These are phyloP conservation scores for Kregervanrija fluxuum DNA, from an alignment of 805 yeast genomes.

Conservation along the genomic window DNA sequence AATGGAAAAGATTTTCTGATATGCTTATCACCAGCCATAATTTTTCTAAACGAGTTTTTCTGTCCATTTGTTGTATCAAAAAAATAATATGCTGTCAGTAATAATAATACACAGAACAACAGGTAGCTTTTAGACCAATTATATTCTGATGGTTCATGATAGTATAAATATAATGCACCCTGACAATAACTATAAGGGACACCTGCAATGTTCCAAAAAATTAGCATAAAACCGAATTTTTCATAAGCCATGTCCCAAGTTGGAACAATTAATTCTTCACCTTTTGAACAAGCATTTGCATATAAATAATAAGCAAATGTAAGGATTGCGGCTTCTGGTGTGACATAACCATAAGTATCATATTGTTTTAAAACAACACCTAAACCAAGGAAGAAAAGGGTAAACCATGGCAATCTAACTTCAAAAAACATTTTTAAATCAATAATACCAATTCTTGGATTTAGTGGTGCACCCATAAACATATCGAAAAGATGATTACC, in stretches of 20 bases:
- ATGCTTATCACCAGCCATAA: slow-evolving; percentile 68
- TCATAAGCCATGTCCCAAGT: slow-evolving; percentile 99
- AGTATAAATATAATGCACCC: slow-evolving; percentile 74
- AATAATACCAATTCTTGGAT: slow-evolving; percentile 88
- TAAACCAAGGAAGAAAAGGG: slow-evolving; percentile 67
- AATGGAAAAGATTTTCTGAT: slow-evolving; percentile 89
- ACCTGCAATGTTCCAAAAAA: slow-evolving; percentile 98
- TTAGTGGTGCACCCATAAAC: slow-evolving; percentile 96
- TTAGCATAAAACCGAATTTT: slow-evolving; percentile 97
- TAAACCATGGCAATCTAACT: slow-evolving; percentile 96
- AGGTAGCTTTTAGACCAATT: slow-evolving; percentile 61
- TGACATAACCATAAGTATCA: slow-evolving; percentile 71
- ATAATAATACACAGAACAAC: slow-evolving; percentile 43
- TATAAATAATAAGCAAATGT: slow-evolving; percentile 87
- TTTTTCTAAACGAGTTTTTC: slow-evolving; percentile 84
- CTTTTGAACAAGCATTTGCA: slow-evolving; percentile 95
- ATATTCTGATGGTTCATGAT: slow-evolving; percentile 82
- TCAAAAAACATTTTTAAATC: slow-evolving; percentile 97
- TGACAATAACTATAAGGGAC: slow-evolving; percentile 98
- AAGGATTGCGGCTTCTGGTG: slow-evolving; percentile 68
- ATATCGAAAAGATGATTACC: slow-evolving; percentile 86
- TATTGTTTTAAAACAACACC: slow-evolving; percentile 73
- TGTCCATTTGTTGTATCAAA: slow-evolving; percentile 95
- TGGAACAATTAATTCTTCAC: slow-evolving; percentile 95
- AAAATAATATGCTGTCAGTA: slow-evolving; percentile 75